Conservation (phyloP, 768 basidiomycete genomes). For the Boletus patriciae region DNA sequence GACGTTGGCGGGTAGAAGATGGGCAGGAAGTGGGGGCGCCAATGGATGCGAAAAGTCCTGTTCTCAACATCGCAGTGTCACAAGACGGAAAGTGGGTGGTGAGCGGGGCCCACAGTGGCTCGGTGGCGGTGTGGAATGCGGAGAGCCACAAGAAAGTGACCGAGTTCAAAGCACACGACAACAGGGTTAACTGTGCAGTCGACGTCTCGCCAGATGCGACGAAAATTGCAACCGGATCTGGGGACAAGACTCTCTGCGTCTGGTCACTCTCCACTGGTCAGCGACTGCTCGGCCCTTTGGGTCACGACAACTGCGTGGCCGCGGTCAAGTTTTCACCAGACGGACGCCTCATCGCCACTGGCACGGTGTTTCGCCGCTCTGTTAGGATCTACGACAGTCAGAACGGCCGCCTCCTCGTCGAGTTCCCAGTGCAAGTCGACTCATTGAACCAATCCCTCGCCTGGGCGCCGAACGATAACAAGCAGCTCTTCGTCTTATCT, state of each 20-base stretch:
- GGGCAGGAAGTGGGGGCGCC: not conserved
- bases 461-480: not conserved
- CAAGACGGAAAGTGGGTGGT: no score
- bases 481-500: constrained; percentile 2
- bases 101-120: no score
- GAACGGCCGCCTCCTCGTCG: not conserved
- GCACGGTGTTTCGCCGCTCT: not conserved
- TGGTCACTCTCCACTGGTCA: not conserved
- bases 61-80: not conserved
- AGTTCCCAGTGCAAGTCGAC: not conserved
- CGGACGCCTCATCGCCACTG: not conserved
- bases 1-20: not conserved
- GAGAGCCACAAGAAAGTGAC: no score
- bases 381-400: not conserved
- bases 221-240: not conserved
- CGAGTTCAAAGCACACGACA: no score
- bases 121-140: no score
- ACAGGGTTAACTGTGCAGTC: no score
- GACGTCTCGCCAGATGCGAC: not conserved
- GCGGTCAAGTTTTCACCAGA: not conserved
- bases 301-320: not conserved
- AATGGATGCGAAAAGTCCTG: not conserved
- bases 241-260: not conserved
- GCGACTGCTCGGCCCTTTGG: not conserved
- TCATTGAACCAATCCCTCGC: not conserved